Evolutionary conservation across 345 rosid species (phyloP), one percentile per base, ranked within the genome.

Genomic region (Eucalyptus cloeziana): DNA sequence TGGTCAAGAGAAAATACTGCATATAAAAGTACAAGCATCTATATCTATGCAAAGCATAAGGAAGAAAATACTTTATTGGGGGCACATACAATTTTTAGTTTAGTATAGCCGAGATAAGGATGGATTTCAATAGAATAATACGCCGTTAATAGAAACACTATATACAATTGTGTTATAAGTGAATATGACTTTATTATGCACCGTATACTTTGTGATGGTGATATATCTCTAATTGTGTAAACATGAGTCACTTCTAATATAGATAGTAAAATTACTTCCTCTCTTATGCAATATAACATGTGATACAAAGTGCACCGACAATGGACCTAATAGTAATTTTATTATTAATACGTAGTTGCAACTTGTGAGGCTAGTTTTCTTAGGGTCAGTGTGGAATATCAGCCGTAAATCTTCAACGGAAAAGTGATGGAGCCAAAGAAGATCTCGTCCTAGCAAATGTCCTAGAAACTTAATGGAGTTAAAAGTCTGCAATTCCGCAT

Each of bases 71-170:
- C 40, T 64, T 64, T 15, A 7, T 64, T 64, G 40, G 40, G 76
- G 15, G 21, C 76, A n/a, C 58, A n/a, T n/a, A 64, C 76, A 64
- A 62, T 30, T 62, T 56, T 56, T 56, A n/a, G 10, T 56, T 56
- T 56, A n/a, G 76, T 64, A 64, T n/a, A 64, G 19, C 40, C 3
- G 21, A 64, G 21, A n/a, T 15, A n/a, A 64, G 40, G 76, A 8
- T 64, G 76, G 0, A 64, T 64, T 64, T 64, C 19, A n/a, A 64
- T 64, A 15, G 40, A 64, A n/a, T 64, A n/a, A 64, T 64, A n/a
- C 0, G 5, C 5, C 21, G 3, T n/a, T 14, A 14, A 64, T 64
- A 4, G 40, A 12, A 27, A 64, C 8, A n/a, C 40, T 1, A n/a
- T 64, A 64, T n/a, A 64, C 37, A n/a, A 64, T 64, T 15, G 40